A percentile compares a stretch with the other conserved stretches of the same genome.
phyloP scores from a whole-genome alignment of 2,329 filamentous ascomycete genomes.

The Fusarium kyushuense region DNA sequence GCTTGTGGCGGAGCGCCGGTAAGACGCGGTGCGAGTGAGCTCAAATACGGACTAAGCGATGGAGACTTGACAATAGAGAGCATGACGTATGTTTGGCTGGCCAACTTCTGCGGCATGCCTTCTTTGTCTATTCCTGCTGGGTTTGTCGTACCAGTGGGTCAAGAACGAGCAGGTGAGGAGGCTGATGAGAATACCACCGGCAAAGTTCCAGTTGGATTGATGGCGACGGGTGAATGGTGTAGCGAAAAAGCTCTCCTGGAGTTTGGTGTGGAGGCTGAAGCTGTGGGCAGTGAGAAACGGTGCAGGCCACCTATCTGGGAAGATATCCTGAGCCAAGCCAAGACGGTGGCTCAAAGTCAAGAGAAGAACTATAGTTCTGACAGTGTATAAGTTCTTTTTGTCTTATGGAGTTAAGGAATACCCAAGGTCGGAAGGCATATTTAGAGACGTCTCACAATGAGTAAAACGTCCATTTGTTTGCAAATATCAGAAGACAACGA shows the following conservation, averaged over 20 bases:
- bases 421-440: neutral
- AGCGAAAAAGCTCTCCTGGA: constrained; percentile 61
- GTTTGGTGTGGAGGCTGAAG: constrained; percentile 62
- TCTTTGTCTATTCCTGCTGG: constrained; percentile 60
- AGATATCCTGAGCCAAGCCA: constrained; percentile 22
- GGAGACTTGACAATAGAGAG: constrained; percentile 59
- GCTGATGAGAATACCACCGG: constrained; percentile 52
- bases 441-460: neutral
- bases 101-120: constrained; percentile 63
- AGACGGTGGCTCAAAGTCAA: neutral
- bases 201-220: constrained; percentile 64
- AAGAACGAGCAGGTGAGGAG: constrained; percentile 48
- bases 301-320: constrained; percentile 35
- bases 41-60: constrained; percentile 58
- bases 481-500: neutral
- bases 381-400: neutral
- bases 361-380: neutral
- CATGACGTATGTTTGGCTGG: constrained; percentile 65
- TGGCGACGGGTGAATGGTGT: constrained; percentile 68
- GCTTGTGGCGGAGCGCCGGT: constrained; percentile 61
- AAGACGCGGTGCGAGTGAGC: constrained; percentile 49
- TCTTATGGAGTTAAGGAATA: neutral
- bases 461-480: neutral
- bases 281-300: constrained; percentile 45
- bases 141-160: constrained; percentile 55